Conservation (phyloP, 164 flowering plant species). For the Umbellularia californica region DNA sequence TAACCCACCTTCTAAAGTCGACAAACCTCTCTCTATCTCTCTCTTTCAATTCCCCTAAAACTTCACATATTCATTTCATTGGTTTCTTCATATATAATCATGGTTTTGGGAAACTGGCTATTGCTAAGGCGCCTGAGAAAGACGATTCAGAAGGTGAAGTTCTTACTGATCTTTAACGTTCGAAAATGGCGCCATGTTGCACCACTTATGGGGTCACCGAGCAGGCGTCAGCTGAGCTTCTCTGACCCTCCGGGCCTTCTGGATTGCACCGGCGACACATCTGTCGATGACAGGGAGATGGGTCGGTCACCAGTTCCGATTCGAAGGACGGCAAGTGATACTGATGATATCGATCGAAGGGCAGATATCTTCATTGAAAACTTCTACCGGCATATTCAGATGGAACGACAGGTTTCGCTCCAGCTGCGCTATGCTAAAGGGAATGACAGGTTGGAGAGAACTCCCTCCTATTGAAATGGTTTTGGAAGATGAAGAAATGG, state of each 20-base stretch:
- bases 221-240: constrained; percentile 26
- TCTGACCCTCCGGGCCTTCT: constrained; percentile 22
- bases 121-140: constrained; percentile 25
- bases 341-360: constrained; percentile 47
- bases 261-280: constrained; percentile 14
- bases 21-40: too few relatives aligned
- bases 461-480: not conserved
- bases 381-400: constrained; percentile 37
- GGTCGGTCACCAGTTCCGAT: constrained; percentile 6
- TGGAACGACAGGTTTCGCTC: constrained; percentile 42
- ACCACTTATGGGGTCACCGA: constrained; percentile 9
- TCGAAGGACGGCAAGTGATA: constrained; percentile 31
- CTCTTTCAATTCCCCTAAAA: not conserved
- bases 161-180: constrained; percentile 22
- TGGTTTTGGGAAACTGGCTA: constrained; percentile 29
- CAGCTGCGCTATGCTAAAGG: constrained; percentile 22
- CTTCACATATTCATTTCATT: not conserved
- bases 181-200: constrained; percentile 23
- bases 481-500: too few relatives aligned
- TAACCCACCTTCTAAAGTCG: too few relatives aligned
- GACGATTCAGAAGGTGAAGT: constrained; percentile 36
- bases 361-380: constrained; percentile 52
- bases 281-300: not conserved
- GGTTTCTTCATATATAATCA: constrained; percentile 1
- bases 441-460: constrained; percentile 16